Conservation (phyloP, 371 early-diverging fungal species). For the Rhizopus sp. region DNA sequence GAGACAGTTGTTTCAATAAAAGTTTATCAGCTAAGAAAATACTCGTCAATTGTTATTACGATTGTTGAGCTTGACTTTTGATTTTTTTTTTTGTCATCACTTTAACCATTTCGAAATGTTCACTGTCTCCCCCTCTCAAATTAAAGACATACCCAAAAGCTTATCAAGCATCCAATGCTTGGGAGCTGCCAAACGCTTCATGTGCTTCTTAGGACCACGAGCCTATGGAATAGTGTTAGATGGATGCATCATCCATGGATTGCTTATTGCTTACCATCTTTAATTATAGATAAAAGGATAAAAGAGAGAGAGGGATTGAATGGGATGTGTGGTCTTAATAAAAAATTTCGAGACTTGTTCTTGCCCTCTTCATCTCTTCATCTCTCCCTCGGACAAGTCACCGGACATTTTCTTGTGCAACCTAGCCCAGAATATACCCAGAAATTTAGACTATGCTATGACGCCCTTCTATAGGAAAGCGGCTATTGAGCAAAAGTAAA, state of each 20-base stretch:
- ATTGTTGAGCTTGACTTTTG: conserved; percentile 53
- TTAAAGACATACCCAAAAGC: conserved; percentile 58
- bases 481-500: too few species aligned
- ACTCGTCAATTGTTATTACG: conserved; percentile 35
- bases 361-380: too few species aligned
- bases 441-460: too few species aligned
- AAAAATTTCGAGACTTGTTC: neutral
- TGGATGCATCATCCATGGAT: neutral
- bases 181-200: conserved; percentile 99
- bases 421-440: too few species aligned
- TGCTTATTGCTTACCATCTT: conserved; percentile 22
- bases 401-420: too few species aligned
- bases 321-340: neutral
- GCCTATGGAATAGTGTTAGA: conserved; percentile 57
- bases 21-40: conserved; percentile 25
- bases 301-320: conserved; percentile 5
- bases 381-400: too few species aligned
- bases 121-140: neutral
- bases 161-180: conserved; percentile 99
- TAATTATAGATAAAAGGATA: conserved; percentile 18
- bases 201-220: conserved; percentile 99
- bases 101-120: neutral
- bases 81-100: conserved; percentile 41
- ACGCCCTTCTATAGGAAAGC: too few species aligned
- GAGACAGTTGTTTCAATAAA: neutral